Evolutionary conservation across 1,284 basidiomycete species (phyloP), one percentile per base, ranked within the genome.

Genomic region (Cystobasidiaceae sp.): DNA sequence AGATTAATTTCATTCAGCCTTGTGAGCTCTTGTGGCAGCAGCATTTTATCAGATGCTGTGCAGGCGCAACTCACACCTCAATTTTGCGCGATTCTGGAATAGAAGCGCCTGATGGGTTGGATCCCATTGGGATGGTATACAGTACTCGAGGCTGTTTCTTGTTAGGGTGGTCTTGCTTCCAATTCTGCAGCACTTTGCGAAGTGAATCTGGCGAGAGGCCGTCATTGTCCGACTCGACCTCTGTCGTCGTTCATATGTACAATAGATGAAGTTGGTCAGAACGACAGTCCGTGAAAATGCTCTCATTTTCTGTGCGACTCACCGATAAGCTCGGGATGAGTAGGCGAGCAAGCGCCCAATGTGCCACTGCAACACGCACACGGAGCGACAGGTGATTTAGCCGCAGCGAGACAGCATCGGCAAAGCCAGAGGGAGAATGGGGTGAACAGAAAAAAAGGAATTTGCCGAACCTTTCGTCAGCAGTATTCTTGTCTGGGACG

Each of bases 71-170:
- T 41, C 32, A 62, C 49, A 68, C 49, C 32, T 61, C 67, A 19
- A 62, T 57, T 58, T 68, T 68, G 4, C 67, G 56, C 19, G 43
- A 28, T 44, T 74, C 71, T 1, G 73, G 72, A 3, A 75, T 74
- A 3, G 76, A 76, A 0, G 74, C 84, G 1, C 90, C 90, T 17
- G 87, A 88, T 0, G 90, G 91, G 77, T 93, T 93, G 4, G 76
- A 76, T 28, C 77, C 77, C 3, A 76, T 77, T 0, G 77, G 78
- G 17, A 89, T 85, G 2, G 89, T 91, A 75, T 96, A 97, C 50
- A 97, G 78, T 2, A 87, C 81, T 75, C 85, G 90, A 11, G 92
- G 93, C 69, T 85, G 86, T 9, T 81, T 82, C 75, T 86, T 86
- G 27, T 79, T 84, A 7, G 76, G 65, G 13, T 69, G 55, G 44